A percentile compares a stretch with the other conserved stretches of the same genome.
phyloP scores from a whole-genome alignment of 129 eudicot species.

The Escallonia rubra region DNA sequence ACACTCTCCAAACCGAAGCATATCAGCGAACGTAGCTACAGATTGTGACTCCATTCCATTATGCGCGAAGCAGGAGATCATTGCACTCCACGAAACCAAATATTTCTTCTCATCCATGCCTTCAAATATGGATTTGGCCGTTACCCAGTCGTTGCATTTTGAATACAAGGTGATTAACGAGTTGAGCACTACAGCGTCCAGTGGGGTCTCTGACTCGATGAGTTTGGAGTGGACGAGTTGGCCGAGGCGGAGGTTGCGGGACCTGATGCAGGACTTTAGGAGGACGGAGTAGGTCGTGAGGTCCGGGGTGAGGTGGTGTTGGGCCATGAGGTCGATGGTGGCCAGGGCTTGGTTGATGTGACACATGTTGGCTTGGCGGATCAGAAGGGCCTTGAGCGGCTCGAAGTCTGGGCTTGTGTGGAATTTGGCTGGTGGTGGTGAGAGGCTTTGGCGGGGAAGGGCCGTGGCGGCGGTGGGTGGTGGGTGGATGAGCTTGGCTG shows the following conservation, averaged over 20 bases:
- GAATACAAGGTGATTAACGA: conserved; percentile 4
- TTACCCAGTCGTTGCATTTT: conserved; percentile 6
- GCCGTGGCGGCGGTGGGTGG: conserved; percentile 6
- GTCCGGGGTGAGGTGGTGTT: conserved; percentile 37
- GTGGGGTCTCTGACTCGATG: conserved; percentile 25
- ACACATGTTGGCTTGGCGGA: conserved; percentile 38
- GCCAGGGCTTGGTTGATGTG: conserved; percentile 43
- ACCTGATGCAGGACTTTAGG: conserved; percentile 67
- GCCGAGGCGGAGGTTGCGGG: conserved; percentile 47
- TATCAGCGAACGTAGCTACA: conserved; percentile 1
- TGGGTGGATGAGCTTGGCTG: conserved; percentile 24
- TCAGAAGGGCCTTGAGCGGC: conserved; percentile 38
- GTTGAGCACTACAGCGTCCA: conserved; percentile 37
- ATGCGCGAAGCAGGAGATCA: conserved; percentile 10
- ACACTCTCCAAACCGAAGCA: conserved; percentile 9
- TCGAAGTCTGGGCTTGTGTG: conserved; percentile 22
- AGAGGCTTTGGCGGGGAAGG: conserved; percentile 14
- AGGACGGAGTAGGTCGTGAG: conserved; percentile 50
- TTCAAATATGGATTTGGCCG: not conserved
- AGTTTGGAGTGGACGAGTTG: conserved; percentile 44
- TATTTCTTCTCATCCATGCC: conserved; percentile 4
- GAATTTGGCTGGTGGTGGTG: not conserved
- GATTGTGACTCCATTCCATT: conserved; percentile 2
- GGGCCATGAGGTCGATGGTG: conserved; percentile 46
- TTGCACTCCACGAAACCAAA: conserved; percentile 14